Base-by-base conservation (phyloP, 352 stramenopile genomes). In the Lagenidium sp. region DNA sequence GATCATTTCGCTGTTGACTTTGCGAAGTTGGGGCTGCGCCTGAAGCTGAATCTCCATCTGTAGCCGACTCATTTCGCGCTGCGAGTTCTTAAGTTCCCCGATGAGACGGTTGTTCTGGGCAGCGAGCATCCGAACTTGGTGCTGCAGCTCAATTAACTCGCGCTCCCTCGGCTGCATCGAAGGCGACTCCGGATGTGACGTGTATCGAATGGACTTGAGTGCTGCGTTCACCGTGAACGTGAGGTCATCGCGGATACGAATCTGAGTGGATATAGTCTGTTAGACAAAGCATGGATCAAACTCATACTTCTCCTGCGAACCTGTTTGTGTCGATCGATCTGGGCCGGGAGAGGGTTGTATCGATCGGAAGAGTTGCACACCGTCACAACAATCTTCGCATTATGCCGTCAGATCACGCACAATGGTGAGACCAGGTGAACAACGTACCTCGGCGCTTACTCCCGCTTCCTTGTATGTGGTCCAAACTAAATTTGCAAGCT, bases 201-300 rank as follows among this genome's bases (percentile, higher is more conserved):
- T 55, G 12, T 74, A 65, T 25, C 68, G 61, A 37, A 88, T 87
- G 7, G 79, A 91, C 41, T 80, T 80, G 24, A 91, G 65, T 8
- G 73, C 74, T 6, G 79, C 79, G 41, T 89, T 88, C 15, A 87
- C 74, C 29, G 72, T 87, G 53, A 83, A 87, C 19, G 64, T 59
- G 22, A 91, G 57, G 40, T 91, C 69, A 13, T 85, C 70, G 10
- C 79, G 75, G 40, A 88, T 75, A 12, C 79, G 73, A 8, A 82
- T 56, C 66, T 87, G 28, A 50, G 19, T 45, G 25, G n/a, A 26
- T 11, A 19, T 18, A 12, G n/a, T n/a, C n/a, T n/a, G n/a, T n/a
- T n/a, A 20, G 21, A 13, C 12, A 6, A 46, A 24, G 16, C 11
- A 25, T 13, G 24, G 11, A 50, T 31, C 6, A 21, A 38, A 24